Evolutionary conservation across 768 basidiomycete genomes (phyloP).

Genomic region (Trametes cinnabarina): DNA sequence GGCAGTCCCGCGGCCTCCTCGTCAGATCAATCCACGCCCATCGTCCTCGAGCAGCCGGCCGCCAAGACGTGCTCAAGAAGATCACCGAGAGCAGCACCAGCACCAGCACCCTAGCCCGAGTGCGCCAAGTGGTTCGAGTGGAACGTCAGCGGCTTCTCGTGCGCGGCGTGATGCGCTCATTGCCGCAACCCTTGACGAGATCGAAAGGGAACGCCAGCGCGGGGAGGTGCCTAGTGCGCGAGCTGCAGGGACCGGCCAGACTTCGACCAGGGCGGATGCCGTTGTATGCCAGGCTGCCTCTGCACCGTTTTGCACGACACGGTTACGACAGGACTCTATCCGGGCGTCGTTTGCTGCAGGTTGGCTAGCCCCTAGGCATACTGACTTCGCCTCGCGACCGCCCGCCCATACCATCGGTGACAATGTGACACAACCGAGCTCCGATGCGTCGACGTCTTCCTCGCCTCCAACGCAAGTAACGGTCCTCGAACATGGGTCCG

Average conservation of each 20-base stretch:
- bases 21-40: not conserved
- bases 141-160: not conserved
- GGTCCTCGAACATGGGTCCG: not conserved
- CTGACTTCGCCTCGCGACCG: too few relatives aligned
- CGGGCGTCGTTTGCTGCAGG: too few relatives aligned
- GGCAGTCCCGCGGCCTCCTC: not conserved
- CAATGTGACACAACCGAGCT: not conserved
- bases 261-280: too few relatives aligned
- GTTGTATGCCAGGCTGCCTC: too few relatives aligned
- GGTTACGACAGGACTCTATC: too few relatives aligned
- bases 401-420: too few relatives aligned
- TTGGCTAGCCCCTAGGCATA: too few relatives aligned
- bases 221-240: not conserved
- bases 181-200: not conserved
- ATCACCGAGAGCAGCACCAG: not conserved
- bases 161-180: not conserved
- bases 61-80: too few relatives aligned
- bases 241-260: not conserved
- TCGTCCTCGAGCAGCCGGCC: too few relatives aligned
- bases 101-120: not conserved
- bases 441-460: conserved; percentile 4
- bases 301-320: too few relatives aligned
- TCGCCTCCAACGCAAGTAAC: conserved; percentile 9
- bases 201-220: not conserved
- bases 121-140: not conserved